These are phyloP conservation scores for Prinsepia uniflora DNA, from an alignment of 306 rosid genomes.

Conservation along the genomic window DNA sequence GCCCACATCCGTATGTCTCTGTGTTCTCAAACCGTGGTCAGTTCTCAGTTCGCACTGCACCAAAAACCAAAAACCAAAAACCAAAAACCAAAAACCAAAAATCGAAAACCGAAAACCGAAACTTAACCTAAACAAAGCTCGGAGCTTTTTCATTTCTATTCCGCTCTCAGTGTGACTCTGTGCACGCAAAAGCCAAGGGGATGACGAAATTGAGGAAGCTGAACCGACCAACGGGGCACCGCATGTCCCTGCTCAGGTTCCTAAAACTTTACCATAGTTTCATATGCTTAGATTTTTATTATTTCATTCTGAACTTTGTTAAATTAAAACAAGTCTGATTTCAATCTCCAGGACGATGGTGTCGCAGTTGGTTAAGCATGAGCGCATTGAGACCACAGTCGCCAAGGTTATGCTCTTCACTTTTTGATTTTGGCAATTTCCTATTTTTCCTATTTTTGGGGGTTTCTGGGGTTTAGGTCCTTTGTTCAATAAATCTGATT, in stretches of 20 bases:
- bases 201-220: slow-evolving; percentile 95
- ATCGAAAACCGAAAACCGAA: too few species aligned
- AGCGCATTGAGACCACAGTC: slow-evolving; percentile 94
- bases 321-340: neutral
- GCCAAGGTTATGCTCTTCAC: slow-evolving; percentile 49
- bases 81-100: too few species aligned
- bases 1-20: too few species aligned
- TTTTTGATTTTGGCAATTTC: neutral
- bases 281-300: neutral
- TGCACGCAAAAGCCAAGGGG: neutral
- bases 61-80: too few species aligned
- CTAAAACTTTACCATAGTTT: too few species aligned
- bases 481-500: neutral
- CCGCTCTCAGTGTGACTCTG: neutral
- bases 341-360: slow-evolving; percentile 67
- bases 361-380: slow-evolving; percentile 91
- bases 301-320: neutral
- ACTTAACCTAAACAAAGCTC: neutral
- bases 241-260: slow-evolving; percentile 88
- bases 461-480: slow-evolving; percentile 9
- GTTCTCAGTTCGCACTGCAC: too few species aligned
- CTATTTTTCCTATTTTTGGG: neutral
- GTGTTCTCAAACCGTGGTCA: too few species aligned
- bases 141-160: slow-evolving; percentile 22
- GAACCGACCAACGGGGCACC: slow-evolving; percentile 63